A percentile compares a stretch with the other conserved stretches of the same genome.
Conservation (phyloP, 179 eudicot genomes). For the Drosera spatulata region DNA sequence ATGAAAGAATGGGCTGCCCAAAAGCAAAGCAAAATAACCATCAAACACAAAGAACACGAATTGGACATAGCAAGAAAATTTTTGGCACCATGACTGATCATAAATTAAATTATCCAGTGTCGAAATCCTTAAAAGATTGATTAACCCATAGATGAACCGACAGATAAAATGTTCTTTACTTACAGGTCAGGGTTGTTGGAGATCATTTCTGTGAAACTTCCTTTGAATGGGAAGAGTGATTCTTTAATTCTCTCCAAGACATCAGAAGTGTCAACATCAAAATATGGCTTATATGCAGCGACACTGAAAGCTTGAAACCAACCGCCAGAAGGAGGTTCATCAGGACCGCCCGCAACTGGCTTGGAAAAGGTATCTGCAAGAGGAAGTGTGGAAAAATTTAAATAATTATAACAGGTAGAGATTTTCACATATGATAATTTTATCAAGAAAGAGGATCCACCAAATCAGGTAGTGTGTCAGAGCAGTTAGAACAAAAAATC, state of each 20-base stretch:
- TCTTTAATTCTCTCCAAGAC: conserved; percentile 90
- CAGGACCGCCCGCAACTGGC: conserved; percentile 41
- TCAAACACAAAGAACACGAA: too few species aligned
- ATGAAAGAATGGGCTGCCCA: too few species aligned
- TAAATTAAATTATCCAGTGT: too few species aligned
- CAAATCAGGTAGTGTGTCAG: too few species aligned
- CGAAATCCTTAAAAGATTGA: too few species aligned
- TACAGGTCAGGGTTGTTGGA: conserved; percentile 87
- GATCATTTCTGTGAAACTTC: conserved; percentile 75
- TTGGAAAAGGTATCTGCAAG: conserved; percentile 81
- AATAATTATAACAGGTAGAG: not conserved
- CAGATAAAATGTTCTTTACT: conserved; percentile 15
- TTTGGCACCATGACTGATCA: too few species aligned
- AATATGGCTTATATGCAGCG: conserved; percentile 79
- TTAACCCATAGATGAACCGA: not conserved
- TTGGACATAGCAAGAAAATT: too few species aligned
- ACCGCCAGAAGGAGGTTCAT: conserved; percentile 65
- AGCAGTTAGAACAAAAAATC: too few species aligned
- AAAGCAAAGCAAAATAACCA: too few species aligned
- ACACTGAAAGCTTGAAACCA: conserved; percentile 71
- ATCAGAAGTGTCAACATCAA: conserved; percentile 96
- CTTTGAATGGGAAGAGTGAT: conserved; percentile 85
- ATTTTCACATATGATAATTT: too few species aligned
- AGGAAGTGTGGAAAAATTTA: conserved; percentile 1
- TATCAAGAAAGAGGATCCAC: too few species aligned